phyloP scores from a whole-genome alignment of 257 asterid genomes.

The Avicennia marina region DNA sequence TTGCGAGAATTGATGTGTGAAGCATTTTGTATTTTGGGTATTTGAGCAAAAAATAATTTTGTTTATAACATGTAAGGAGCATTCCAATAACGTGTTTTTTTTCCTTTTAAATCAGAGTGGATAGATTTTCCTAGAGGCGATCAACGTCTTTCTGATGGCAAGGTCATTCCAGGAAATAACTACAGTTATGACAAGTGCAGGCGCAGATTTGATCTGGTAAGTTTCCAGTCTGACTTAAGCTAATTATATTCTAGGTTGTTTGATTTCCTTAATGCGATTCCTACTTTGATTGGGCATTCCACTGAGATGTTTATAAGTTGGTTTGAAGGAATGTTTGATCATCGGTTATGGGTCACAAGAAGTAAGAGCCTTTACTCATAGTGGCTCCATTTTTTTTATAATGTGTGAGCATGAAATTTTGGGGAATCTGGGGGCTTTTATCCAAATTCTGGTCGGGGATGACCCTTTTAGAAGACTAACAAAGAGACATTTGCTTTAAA shows the following conservation, averaged over 20 bases:
- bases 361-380: too few species aligned
- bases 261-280: neutral
- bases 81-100: too few species aligned
- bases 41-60: too few species aligned
- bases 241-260: neutral
- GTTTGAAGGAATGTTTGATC: too few species aligned
- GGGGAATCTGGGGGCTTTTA: too few species aligned
- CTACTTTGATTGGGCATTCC: slow-evolving; percentile 2
- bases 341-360: too few species aligned
- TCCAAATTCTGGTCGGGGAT: too few species aligned
- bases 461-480: neutral
- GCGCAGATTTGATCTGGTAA: slow-evolving; percentile 95
- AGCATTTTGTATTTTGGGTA: neutral
- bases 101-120: slow-evolving; percentile 64
- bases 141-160: slow-evolving; percentile 76
- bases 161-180: slow-evolving; percentile 63
- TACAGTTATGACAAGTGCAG: slow-evolving; percentile 90
- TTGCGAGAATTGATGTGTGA: slow-evolving; percentile 2
- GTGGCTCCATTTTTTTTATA: too few species aligned
- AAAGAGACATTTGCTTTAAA: neutral
- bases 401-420: too few species aligned
- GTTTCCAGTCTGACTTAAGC: slow-evolving; percentile 14
- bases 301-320: neutral
- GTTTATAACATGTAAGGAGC: too few species aligned
- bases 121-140: slow-evolving; percentile 95